Conservation (phyloP, 768 basidiomycete genomes). For the Tricholoma bakamatsutake region DNA sequence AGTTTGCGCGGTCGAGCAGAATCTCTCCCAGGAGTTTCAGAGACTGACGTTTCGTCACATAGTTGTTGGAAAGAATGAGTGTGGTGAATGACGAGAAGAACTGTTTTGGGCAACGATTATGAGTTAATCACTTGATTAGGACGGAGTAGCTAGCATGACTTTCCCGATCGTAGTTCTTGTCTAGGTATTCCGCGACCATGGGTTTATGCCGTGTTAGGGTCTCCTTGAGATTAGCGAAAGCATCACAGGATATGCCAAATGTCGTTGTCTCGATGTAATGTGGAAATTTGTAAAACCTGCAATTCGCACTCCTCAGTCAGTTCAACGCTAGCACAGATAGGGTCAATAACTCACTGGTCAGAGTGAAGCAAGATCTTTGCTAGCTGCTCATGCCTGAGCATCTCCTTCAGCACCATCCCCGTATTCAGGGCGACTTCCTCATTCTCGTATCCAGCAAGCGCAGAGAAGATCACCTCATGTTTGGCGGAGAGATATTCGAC, state of each 20-base stretch:
- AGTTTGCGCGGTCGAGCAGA: conserved; percentile 94
- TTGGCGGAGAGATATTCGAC: conserved; percentile 87
- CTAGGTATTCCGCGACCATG: conserved; percentile 96
- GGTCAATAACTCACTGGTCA: conserved; percentile 68
- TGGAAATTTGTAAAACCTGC: conserved; percentile 93
- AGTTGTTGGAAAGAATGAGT: conserved; percentile 90
- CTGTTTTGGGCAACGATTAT: conserved; percentile 33
- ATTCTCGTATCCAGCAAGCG: conserved; percentile 89
- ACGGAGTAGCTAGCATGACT: conserved; percentile 18
- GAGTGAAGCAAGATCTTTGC: conserved; percentile 88
- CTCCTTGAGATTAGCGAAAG: conserved; percentile 96
- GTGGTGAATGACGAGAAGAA: conserved; percentile 96
- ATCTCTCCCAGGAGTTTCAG: conserved; percentile 98
- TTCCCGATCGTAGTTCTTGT: conserved; percentile 95
- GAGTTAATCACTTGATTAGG: conserved; percentile 74
- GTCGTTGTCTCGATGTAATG: conserved; percentile 96
- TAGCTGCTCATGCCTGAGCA: conserved; percentile 89
- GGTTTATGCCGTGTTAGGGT: conserved; percentile 94
- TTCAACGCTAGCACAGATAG: background rate
- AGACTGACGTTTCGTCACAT: conserved; percentile 99
- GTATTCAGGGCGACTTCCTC: conserved; percentile 97
- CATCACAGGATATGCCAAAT: conserved; percentile 97
- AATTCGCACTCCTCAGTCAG: background rate
- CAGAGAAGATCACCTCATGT: conserved; percentile 70
- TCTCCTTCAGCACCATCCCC: conserved; percentile 96